phyloP scores from a whole-genome alignment of 225 moss, liverwort and hornwort genomes.

The Polytrichum commune region DNA sequence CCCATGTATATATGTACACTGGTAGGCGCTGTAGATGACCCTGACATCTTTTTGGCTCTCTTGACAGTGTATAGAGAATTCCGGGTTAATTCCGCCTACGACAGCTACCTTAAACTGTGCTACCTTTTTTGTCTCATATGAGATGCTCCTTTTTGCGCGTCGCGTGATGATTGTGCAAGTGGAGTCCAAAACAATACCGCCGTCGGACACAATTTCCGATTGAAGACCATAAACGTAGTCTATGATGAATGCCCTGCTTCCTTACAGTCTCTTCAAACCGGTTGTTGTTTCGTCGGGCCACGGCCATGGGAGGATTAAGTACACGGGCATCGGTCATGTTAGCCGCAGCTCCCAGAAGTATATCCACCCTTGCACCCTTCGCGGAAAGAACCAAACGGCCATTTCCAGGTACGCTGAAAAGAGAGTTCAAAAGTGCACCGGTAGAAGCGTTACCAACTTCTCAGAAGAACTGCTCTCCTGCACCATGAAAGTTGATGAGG shows the following conservation, averaged over 20 bases:
- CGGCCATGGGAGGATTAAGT: not conserved
- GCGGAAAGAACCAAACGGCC: no score
- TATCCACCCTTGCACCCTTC: no score
- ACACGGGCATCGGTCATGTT: no score
- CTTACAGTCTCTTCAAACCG: not conserved
- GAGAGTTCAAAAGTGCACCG: no score
- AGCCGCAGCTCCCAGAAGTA: no score
- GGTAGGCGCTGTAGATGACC: constrained; percentile 8
- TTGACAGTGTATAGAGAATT: not conserved
- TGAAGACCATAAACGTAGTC: not conserved
- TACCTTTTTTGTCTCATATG: constrained; percentile 6
- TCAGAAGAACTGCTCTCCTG: no score
- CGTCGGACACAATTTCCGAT: constrained; percentile 9
- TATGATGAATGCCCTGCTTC: not conserved
- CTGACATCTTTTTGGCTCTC: not conserved
- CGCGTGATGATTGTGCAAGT: constrained; percentile 5
- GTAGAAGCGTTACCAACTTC: no score
- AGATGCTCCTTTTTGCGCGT: constrained; percentile 3
- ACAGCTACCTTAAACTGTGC: constrained; percentile 10
- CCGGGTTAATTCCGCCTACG: constrained; percentile 14
- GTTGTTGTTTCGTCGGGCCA: not conserved
- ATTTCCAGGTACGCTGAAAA: no score
- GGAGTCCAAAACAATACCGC: constrained; percentile 8
- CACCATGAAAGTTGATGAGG: no score
- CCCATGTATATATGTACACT: constrained; percentile 18